Conservation (phyloP, 2,329 filamentous ascomycete species). For the Ophiostoma triangulosporum region DNA sequence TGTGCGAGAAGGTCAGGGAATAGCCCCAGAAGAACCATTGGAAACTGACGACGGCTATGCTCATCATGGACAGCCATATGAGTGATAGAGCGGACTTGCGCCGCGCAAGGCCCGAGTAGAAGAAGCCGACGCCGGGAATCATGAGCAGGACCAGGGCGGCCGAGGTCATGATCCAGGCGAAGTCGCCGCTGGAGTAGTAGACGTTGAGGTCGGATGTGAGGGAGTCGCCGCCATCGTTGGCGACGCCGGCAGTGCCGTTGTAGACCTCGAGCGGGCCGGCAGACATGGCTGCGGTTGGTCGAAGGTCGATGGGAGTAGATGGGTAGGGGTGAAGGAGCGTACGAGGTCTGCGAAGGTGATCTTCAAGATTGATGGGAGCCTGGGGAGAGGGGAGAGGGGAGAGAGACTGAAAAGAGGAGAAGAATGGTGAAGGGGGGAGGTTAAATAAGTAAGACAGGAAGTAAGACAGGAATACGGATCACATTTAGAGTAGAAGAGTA, state of each 20-base stretch:
- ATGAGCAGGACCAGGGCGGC: conserved; percentile 79
- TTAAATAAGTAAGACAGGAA: conserved; percentile 1
- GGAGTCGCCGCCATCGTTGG: conserved; percentile 36
- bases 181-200: conserved; percentile 68
- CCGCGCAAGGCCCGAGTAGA: conserved; percentile 81
- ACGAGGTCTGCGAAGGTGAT: neutral
- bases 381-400: neutral
- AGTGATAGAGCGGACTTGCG: conserved; percentile 80
- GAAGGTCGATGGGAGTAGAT: neutral
- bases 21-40: conserved; percentile 98
- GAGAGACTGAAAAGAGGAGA: neutral
- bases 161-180: conserved; percentile 70
- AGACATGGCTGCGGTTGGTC: conserved; percentile 11
- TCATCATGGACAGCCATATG: conserved; percentile 75
- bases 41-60: conserved; percentile 65
- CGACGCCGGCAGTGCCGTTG: conserved; percentile 35
- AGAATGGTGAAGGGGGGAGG: neutral
- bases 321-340: neutral
- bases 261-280: conserved; percentile 22
- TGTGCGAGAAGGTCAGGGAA: conserved; percentile 71
- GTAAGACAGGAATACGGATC: neutral
- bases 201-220: conserved; percentile 63
- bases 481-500: neutral
- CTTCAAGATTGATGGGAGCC: neutral
- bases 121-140: conserved; percentile 89